Base-by-base conservation (phyloP, 192 early-diverging fungal species). In the Podila minutissima region DNA sequence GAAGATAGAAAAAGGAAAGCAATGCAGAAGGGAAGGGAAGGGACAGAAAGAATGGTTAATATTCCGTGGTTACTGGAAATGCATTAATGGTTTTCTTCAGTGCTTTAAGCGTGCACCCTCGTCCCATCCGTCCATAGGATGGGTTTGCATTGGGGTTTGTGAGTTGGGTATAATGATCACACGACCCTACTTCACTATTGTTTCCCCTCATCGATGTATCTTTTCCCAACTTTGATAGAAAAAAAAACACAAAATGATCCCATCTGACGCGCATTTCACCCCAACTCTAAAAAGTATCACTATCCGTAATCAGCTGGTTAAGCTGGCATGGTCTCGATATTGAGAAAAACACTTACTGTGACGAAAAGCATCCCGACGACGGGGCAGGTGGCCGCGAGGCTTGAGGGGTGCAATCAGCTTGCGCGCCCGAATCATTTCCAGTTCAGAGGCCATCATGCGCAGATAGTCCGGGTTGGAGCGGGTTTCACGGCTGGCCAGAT, bases 391-490 rank as follows among this genome's bases (percentile, higher is more conserved):
- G 20, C 69, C 77, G 38, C 87, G 72, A 15, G 83, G 85, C 66
- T 74, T 84, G 15, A 88, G 65, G 10, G 87, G 85, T 24, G 74
- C 69, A 41, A 86, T 81, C 17, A 88, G 62, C 50, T 88, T 88
- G 26, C 76, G 71, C 9, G 85, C 66, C n/a, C 85, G 83, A 67
- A 88, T 88, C 87, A 88, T 88, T n/a, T 83, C 75, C 57, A 86
- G 60, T 26, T 88, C 87, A 12, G 82, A 69, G 6, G 82, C 83
- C 64, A 88, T 76, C 69, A 86, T 88, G 24, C 87, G 72, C 48
- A 88, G 48, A 69, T 88, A 83, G 22, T 76, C 83, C 20, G 85
- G 26, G 62, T 88, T 88, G 50, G 79, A 74, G 3, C 87, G 73
- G 9, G 74, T 74, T 31, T 83, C 83, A 17, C 85, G 72, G 4